Percentiles rank a stretch among this genome's conserved stretches.
Conservation (phyloP, 192 early-diverging fungal species). For the Pilobolus umbonatus region DNA sequence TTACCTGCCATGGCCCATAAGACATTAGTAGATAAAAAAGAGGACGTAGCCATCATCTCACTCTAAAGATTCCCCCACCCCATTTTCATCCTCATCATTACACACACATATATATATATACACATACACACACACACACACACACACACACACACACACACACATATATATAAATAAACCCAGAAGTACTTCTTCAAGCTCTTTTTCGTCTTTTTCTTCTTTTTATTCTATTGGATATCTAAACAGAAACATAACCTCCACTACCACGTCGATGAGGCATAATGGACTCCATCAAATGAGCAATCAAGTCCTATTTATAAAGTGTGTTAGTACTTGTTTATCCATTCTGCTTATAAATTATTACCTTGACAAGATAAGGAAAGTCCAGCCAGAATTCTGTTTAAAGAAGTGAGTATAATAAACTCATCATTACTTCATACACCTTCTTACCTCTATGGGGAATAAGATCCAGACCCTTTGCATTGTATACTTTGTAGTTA, state of each 20-base stretch:
- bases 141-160: not conserved
- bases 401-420: not conserved
- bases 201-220: not conserved
- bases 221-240: not conserved
- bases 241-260: conserved; percentile 36
- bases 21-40: not conserved
- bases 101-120: too few species aligned
- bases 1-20: conserved; percentile 11
- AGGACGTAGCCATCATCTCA: not conserved
- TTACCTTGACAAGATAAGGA: conserved; percentile 11
- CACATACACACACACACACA: too few species aligned
- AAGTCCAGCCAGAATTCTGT: conserved; percentile 6
- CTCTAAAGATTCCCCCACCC: not conserved
- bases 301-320: conserved; percentile 18
- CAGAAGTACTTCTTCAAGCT: not conserved
- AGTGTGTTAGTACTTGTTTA: not conserved
- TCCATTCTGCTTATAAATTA: not conserved
- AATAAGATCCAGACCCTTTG: conserved; percentile 30
- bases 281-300: conserved; percentile 25
- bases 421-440: not conserved
- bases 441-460: conserved; percentile 32
- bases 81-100: too few species aligned
- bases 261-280: conserved; percentile 24
- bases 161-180: not conserved
- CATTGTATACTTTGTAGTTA: conserved; percentile 34